phyloP scores from a whole-genome alignment of 495 filamentous ascomycete genomes.

The Emericellopsis terricola region DNA sequence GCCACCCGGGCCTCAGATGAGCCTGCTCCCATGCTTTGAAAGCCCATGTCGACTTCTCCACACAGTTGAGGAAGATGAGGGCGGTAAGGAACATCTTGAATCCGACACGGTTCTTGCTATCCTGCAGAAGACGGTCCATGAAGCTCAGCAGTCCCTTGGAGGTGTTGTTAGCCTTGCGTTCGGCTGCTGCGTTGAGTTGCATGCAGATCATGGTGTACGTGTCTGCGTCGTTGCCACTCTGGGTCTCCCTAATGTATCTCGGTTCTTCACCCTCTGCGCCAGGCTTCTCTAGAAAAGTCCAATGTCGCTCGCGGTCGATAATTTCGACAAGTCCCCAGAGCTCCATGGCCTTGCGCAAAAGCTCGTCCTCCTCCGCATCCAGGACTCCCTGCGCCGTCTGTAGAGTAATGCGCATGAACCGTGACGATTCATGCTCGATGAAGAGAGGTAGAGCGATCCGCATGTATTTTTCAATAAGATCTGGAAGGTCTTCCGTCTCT shows the following conservation, averaged over 20 bases:
- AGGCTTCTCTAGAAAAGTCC: constrained; percentile 35
- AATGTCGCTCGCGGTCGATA: constrained; percentile 47
- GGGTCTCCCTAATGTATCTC: constrained; percentile 19
- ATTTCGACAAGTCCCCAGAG: constrained; percentile 64
- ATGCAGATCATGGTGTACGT: constrained; percentile 35
- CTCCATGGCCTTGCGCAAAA: constrained; percentile 50
- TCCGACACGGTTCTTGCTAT: constrained; percentile 44
- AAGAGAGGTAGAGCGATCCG: constrained; percentile 42
- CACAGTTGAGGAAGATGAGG: constrained; percentile 57
- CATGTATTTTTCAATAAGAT: constrained; percentile 53
- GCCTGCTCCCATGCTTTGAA: constrained; percentile 58
- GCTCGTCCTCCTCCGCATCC: constrained; percentile 36
- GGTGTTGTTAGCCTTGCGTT: constrained; percentile 48
- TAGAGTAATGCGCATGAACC: constrained; percentile 50
- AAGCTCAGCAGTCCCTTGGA: constrained; percentile 55
- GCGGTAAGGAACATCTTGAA: constrained; percentile 63
- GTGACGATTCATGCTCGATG: constrained; percentile 45
- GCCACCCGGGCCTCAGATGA: constrained; percentile 40
- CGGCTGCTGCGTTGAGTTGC: constrained; percentile 57
- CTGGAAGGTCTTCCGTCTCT: constrained; percentile 47
- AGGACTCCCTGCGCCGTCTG: constrained; percentile 36
- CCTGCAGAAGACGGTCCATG: constrained; percentile 58
- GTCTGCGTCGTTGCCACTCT: constrained; percentile 15
- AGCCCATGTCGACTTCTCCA: constrained; percentile 72
- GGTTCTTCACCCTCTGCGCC: constrained; percentile 11